Conservation (phyloP, 2,329 filamentous ascomycete species). For the Coniochaeta sp. region DNA sequence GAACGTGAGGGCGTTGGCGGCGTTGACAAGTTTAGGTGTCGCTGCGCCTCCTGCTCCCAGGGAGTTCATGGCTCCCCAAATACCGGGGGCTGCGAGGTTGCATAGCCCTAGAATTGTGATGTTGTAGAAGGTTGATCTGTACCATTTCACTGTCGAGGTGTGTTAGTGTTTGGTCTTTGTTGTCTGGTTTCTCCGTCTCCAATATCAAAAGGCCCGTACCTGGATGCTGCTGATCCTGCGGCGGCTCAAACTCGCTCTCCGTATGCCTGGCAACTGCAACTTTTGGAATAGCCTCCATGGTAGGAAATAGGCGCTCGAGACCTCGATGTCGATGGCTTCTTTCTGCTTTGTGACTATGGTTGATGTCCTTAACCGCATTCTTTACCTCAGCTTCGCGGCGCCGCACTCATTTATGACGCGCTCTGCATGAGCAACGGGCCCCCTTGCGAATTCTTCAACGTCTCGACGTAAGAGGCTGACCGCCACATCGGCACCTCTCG, state of each 20-base stretch:
- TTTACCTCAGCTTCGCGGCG: background rate
- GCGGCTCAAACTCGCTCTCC: constrained; percentile 2
- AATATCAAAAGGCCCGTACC: background rate
- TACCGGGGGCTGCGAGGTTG: constrained; percentile 63
- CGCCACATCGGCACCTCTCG: background rate
- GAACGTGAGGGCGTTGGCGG: constrained; percentile 65
- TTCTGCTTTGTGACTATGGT: background rate
- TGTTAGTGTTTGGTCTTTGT: background rate
- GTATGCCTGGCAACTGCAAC: background rate
- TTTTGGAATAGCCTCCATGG: constrained; percentile 2
- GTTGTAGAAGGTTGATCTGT: constrained; percentile 66
- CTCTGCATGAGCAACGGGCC: no score
- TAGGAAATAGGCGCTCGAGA: background rate
- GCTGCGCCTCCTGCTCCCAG: constrained; percentile 62
- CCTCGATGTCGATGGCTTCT: background rate
- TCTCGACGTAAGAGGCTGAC: background rate
- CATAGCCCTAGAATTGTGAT: constrained; percentile 63
- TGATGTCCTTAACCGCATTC: no score
- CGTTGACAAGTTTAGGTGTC: constrained; percentile 59
- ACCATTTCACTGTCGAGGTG: constrained; percentile 35
- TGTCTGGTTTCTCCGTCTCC: background rate
- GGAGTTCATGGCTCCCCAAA: constrained; percentile 68
- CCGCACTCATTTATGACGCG: background rate
- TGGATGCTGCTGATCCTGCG: constrained; percentile 8
- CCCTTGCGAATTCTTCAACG: background rate